A percentile compares a stretch with the other conserved stretches of the same genome.
Conservation (phyloP, 495 filamentous ascomycete species). For the Aspergillus funiculosus region DNA sequence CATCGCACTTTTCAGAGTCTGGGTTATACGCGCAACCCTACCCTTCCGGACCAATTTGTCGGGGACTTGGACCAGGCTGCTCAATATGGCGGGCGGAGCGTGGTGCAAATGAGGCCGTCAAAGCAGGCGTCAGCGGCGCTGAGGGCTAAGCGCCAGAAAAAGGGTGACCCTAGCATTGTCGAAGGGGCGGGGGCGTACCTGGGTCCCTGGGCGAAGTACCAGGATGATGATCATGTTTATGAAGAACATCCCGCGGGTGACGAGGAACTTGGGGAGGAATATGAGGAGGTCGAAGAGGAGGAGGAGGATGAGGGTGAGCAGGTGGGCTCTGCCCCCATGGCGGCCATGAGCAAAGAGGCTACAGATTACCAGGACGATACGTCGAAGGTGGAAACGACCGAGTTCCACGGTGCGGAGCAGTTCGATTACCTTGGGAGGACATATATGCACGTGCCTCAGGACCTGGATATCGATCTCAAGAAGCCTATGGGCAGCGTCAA, state of each 20-base stretch:
- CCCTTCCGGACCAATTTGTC: constrained; percentile 45
- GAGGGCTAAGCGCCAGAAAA: constrained; percentile 67
- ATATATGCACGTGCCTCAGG: constrained; percentile 81
- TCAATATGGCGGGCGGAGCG: constrained; percentile 48
- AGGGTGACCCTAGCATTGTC: constrained; percentile 74
- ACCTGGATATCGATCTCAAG: constrained; percentile 80
- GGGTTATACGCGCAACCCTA: constrained; percentile 55
- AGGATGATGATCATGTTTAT: constrained; percentile 56
- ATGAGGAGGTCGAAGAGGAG: constrained; percentile 34
- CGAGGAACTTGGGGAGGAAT: constrained; percentile 71
- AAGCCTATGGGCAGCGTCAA: constrained; percentile 74
- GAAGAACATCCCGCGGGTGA: constrained; percentile 65
- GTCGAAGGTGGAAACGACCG: constrained; percentile 65
- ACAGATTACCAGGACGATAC: constrained; percentile 55
- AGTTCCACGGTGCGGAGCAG: constrained; percentile 76
- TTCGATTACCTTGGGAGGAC: constrained; percentile 90
- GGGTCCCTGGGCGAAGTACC: constrained; percentile 90
- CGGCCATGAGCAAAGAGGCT: constrained; percentile 50
- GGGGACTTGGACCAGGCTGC: constrained; percentile 48
- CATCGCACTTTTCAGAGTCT: constrained; percentile 68
- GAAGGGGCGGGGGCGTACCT: constrained; percentile 83
- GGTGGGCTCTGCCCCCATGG: constrained; percentile 44
- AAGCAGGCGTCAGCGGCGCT: constrained; percentile 65
- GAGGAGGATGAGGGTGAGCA: constrained; percentile 35
- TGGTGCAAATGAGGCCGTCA: constrained; percentile 53